phyloP scores from a whole-genome alignment of 768 basidiomycete species.

The Fistulinella prunicolor region DNA sequence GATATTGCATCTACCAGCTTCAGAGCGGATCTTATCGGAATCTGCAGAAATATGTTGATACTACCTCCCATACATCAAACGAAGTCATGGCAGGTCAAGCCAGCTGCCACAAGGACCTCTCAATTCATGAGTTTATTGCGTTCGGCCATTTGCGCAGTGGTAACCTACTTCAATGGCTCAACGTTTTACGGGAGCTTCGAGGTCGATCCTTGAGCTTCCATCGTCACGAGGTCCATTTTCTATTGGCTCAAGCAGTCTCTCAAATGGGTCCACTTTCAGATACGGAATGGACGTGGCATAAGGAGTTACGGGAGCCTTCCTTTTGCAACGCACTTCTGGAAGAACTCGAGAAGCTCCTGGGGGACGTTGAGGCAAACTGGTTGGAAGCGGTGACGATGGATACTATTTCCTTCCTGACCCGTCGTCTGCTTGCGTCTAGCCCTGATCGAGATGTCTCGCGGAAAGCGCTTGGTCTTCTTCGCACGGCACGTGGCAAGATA shows the following conservation, averaged over 20 bases:
- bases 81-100: constrained; percentile 41
- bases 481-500: constrained; percentile 29
- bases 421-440: constrained; percentile 37
- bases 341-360: constrained; percentile 36
- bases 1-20: constrained; percentile 27
- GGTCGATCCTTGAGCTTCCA: constrained; percentile 39
- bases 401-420: constrained; percentile 33
- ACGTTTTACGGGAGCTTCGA: constrained; percentile 45
- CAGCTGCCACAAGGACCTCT: constrained; percentile 39
- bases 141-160: constrained; percentile 49
- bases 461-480: constrained; percentile 28
- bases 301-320: constrained; percentile 28
- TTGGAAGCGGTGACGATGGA: constrained; percentile 30
- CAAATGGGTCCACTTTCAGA: constrained; percentile 38
- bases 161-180: constrained; percentile 46
- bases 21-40: constrained; percentile 30
- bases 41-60: constrained; percentile 37
- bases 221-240: constrained; percentile 37
- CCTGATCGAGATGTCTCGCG: constrained; percentile 8
- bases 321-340: constrained; percentile 39
- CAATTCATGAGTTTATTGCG: constrained; percentile 43
- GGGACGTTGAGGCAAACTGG: constrained; percentile 42
- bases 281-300: constrained; percentile 37
- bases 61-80: constrained; percentile 42
- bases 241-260: constrained; percentile 43